A percentile compares a stretch with the other conserved stretches of the same genome.
Conservation (phyloP, 345 rosid genomes). For the Eutrema heterophyllum region DNA sequence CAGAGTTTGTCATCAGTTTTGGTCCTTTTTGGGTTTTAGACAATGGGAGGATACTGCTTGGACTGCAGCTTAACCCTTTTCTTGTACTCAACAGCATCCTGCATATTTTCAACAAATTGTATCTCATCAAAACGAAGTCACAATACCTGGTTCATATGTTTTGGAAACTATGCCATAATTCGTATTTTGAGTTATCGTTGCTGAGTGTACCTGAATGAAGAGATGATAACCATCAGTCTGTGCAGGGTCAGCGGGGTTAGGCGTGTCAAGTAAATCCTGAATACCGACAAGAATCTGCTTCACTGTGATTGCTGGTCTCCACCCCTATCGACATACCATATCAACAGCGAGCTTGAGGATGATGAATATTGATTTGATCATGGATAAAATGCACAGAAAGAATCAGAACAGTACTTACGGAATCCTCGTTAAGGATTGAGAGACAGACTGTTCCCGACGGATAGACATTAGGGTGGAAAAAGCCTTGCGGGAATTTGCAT, state of each 20-base stretch:
- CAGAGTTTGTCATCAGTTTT: constrained; percentile 27
- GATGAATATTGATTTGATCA: not conserved
- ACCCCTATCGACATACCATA: constrained; percentile 44
- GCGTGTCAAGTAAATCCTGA: constrained; percentile 85
- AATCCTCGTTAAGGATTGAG: constrained; percentile 83
- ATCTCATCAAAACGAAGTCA: not conserved
- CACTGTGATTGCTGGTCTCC: constrained; percentile 93
- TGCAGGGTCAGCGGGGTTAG: constrained; percentile 86
- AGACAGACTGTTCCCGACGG: constrained; percentile 93
- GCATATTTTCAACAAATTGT: constrained; percentile 15
- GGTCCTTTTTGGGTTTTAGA: constrained; percentile 29
- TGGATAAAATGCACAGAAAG: not conserved
- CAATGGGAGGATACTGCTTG: constrained; percentile 74
- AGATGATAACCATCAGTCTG: constrained; percentile 92
- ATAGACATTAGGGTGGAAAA: constrained; percentile 88
- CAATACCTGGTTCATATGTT: constrained; percentile 1
- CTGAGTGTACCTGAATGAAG: constrained; percentile 61
- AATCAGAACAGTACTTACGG: constrained; percentile 41
- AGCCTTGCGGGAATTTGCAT: constrained; percentile 77
- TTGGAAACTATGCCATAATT: not conserved
- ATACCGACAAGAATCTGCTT: constrained; percentile 91
- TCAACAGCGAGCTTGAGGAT: not conserved
- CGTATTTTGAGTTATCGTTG: not conserved
- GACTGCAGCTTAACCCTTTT: constrained; percentile 85
- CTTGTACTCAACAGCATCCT: constrained; percentile 84